Conservation (phyloP, 2,329 filamentous ascomycete species). For the Neurospora sp. region DNA sequence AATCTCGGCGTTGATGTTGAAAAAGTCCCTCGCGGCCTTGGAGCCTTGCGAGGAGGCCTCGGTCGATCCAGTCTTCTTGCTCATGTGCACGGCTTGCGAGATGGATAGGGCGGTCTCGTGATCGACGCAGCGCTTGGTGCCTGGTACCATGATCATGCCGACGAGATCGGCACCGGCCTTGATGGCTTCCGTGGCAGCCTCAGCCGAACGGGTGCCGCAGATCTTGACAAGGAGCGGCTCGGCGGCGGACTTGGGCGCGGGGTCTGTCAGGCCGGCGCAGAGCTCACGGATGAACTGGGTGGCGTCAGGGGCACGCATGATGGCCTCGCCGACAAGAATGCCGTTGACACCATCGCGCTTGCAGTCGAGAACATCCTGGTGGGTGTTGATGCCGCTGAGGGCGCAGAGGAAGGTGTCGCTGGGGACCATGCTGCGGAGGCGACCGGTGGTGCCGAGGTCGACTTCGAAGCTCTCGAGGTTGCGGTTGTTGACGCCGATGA, state of each 20-base stretch:
- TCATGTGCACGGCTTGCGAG: conserved; percentile 61
- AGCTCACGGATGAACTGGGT: conserved; percentile 74
- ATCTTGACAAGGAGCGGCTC: conserved; percentile 73
- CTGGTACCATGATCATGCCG: conserved; percentile 82
- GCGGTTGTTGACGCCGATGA: conserved; percentile 95
- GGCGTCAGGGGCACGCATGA: conserved; percentile 85
- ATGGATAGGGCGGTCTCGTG: conserved; percentile 73
- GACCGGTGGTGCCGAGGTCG: conserved; percentile 82
- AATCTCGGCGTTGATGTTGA: conserved; percentile 41
- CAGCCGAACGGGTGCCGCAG: conserved; percentile 77
- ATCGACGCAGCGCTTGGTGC: conserved; percentile 68
- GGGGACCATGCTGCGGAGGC: conserved; percentile 78
- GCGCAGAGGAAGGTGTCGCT: conserved; percentile 83
- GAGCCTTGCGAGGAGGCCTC: conserved; percentile 19
- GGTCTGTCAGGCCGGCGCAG: conserved; percentile 47
- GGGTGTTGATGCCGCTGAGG: conserved; percentile 82
- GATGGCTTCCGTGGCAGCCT: conserved; percentile 70
- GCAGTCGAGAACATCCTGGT: conserved; percentile 81
- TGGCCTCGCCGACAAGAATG: conserved; percentile 85
- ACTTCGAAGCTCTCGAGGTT: conserved; percentile 96
- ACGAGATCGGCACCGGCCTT: conserved; percentile 84
- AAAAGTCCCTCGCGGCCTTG: conserved; percentile 54
- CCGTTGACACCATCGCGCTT: conserved; percentile 84
- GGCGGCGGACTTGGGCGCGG: conserved; percentile 24
- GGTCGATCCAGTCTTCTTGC: conserved; percentile 18